A percentile compares a stretch with the other conserved stretches of the same genome.
Conservation (phyloP, 2,329 filamentous ascomycete genomes). For the Alternaria hordeiaustralica region DNA sequence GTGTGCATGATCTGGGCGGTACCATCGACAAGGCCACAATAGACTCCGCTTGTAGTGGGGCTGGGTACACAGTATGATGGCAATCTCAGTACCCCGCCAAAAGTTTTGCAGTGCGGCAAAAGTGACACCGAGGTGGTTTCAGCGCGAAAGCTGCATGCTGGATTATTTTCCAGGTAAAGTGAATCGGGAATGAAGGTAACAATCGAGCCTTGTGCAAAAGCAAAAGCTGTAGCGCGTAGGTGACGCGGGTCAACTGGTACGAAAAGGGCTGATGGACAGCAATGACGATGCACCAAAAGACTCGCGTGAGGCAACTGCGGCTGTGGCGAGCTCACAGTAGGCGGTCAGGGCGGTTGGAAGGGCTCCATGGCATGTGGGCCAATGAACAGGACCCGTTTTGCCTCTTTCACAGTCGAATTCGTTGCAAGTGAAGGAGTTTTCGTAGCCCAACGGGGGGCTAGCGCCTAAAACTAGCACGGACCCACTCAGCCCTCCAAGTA, state of each 20-base stretch:
- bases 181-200: not conserved
- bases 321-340: slow-evolving; percentile 27
- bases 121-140: slow-evolving; percentile 3
- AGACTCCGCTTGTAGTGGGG: slow-evolving; percentile 17
- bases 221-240: not conserved
- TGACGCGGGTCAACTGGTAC: not conserved
- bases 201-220: not conserved
- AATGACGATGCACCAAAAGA: slow-evolving; percentile 18
- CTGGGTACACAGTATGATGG: slow-evolving; percentile 13
- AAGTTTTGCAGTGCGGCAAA: slow-evolving; percentile 17
- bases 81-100: slow-evolving; percentile 23
- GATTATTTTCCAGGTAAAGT: not conserved
- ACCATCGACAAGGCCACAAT: slow-evolving; percentile 9
- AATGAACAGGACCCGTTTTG: slow-evolving; percentile 17
- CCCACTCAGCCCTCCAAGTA: slow-evolving; percentile 15
- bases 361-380: slow-evolving; percentile 5
- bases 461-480: slow-evolving; percentile 14
- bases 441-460: slow-evolving; percentile 20
- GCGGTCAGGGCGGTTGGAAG: slow-evolving; percentile 21
- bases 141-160: not conserved
- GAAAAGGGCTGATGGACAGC: slow-evolving; percentile 2
- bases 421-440: slow-evolving; percentile 23
- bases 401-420: slow-evolving; percentile 16
- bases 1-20: slow-evolving; percentile 21
- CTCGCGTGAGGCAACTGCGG: slow-evolving; percentile 31